Base-by-base conservation (phyloP, 2,329 filamentous ascomycete genomes). In the Fusarium dimerum region DNA sequence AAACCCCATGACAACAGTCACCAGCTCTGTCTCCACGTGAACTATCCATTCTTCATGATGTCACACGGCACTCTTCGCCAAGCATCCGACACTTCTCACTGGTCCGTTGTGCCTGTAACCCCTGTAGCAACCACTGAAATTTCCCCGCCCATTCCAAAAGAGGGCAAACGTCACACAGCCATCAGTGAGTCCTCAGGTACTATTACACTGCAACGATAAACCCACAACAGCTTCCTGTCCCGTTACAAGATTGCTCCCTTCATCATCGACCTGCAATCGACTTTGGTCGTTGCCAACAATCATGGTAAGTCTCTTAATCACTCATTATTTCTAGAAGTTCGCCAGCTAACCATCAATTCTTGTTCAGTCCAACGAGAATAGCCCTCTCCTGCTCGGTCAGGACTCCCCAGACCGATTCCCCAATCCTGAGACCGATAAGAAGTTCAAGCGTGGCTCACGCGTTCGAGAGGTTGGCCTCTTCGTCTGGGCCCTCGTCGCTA, bases 401-500 rank as follows among this genome's bases (percentile, higher is more conserved):
- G 68, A 26, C 20, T 26, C 20, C 7, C 20, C 20, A 26, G 20
- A 64, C 64, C 66, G 66, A 54, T 63, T 62, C 51, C 60, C 69
- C 56, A 65, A 70, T 55, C 55, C 45, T 50, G 55, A 50, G 17
- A 48, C 57, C 45, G 56, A 62, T 34, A 60, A 52, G 47, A 65
- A 61, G 36, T 38, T 55, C 36, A 48, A 52, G 10, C 66, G 73
- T 43, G 63, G 70, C 40, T 67, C 67, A 53, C 82, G 83, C 70
- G 70, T 82, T 50, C 84, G 88, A 56, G 90, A 97, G 68, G 71
- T 89, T 47, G 82, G 87, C 20, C 75, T 96, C 57, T 92, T 96
- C 68, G 73, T 82, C 45, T 96, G 92, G 92, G 91, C 92, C 6
- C 72, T 94, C 15, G 63, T 93, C 20, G 91, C 92, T 16, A 96